Conservation (phyloP, 805 yeast genomes). For the Metahyphopichia silvanorum region DNA sequence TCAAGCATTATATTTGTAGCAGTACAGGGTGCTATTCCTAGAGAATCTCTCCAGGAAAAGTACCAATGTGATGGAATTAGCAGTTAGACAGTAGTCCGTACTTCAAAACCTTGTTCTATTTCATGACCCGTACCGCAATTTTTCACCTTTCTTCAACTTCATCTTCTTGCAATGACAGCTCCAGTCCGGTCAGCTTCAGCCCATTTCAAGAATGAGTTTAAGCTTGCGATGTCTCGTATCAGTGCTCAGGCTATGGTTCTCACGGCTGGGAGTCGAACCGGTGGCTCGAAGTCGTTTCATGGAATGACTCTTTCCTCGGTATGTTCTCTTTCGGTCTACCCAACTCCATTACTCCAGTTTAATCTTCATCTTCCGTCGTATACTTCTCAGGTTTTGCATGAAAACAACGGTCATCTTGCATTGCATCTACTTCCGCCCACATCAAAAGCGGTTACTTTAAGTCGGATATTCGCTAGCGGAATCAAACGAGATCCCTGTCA, state of each 20-base stretch:
- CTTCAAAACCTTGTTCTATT: too few species aligned
- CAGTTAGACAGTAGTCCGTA: too few species aligned
- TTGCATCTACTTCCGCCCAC: conserved; percentile 73
- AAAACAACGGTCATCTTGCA: conserved; percentile 54
- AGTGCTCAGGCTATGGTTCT: conserved; percentile 43
- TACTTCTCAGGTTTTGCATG: conserved; percentile 66
- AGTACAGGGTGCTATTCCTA: too few species aligned
- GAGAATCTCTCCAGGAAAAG: too few species aligned
- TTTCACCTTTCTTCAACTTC: too few species aligned
- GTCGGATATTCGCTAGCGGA: conserved; percentile 61
- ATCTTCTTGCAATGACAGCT: too few species aligned
- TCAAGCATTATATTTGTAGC: too few species aligned
- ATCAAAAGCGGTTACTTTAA: conserved; percentile 50
- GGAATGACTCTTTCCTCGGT: conserved; percentile 89
- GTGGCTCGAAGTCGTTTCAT: conserved; percentile 31
- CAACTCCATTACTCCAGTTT: conserved; percentile 77
- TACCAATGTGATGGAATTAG: too few species aligned
- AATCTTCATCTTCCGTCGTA: conserved; percentile 84
- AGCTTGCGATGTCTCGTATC: conserved; percentile 33
- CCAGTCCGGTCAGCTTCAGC: too few species aligned
- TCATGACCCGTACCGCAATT: too few species aligned
- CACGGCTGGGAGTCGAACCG: conserved; percentile 26
- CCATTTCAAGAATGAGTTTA: conserved; percentile 15
- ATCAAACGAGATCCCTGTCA: conserved; percentile 49
- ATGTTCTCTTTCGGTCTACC: conserved; percentile 74